phyloP scores from a whole-genome alignment of 345 rosid species.

The Cardamine occulta region DNA sequence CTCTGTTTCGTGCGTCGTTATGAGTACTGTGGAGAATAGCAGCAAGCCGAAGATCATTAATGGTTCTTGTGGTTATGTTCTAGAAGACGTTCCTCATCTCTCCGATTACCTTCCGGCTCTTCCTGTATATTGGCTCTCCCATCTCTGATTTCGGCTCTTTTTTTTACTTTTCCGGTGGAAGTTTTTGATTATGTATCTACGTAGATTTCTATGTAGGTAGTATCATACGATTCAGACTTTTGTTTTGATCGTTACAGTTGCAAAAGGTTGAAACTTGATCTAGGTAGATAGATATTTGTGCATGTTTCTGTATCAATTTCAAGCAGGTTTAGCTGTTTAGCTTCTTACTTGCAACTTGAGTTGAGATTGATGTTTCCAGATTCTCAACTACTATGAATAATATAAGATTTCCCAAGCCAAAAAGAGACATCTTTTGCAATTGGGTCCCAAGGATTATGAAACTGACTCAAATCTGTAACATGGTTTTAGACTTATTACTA shows the following conservation, averaged over 20 bases:
- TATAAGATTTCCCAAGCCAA: too few species aligned
- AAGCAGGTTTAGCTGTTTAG: not conserved
- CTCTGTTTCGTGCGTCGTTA: slow-evolving; percentile 7
- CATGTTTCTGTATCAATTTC: not conserved
- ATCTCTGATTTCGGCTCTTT: not conserved
- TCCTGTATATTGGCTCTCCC: slow-evolving; percentile 47
- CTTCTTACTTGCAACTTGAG: not conserved
- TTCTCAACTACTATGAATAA: not conserved
- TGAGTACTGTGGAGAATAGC: slow-evolving; percentile 28
- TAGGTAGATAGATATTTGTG: too few species aligned
- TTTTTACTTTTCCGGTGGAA: not conserved
- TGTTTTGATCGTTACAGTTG: not conserved
- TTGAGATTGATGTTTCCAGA: not conserved
- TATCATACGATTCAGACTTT: not conserved
- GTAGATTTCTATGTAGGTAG: too few species aligned
- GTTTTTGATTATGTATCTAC: too few species aligned
- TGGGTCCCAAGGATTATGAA: slow-evolving; percentile 10
- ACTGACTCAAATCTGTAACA: not conserved
- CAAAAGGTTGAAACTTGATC: too few species aligned
- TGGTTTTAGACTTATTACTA: not conserved
- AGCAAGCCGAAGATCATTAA: slow-evolving; percentile 49
- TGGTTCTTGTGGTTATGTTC: slow-evolving; percentile 63
- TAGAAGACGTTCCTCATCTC: slow-evolving; percentile 78
- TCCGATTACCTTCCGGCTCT: slow-evolving; percentile 71
- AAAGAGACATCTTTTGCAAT: slow-evolving; percentile 16